Percentiles rank a stretch among this genome's conserved stretches.
Conservation (phyloP, 2,329 filamentous ascomycete genomes). For the Magnaporthiopsis rhizophila region DNA sequence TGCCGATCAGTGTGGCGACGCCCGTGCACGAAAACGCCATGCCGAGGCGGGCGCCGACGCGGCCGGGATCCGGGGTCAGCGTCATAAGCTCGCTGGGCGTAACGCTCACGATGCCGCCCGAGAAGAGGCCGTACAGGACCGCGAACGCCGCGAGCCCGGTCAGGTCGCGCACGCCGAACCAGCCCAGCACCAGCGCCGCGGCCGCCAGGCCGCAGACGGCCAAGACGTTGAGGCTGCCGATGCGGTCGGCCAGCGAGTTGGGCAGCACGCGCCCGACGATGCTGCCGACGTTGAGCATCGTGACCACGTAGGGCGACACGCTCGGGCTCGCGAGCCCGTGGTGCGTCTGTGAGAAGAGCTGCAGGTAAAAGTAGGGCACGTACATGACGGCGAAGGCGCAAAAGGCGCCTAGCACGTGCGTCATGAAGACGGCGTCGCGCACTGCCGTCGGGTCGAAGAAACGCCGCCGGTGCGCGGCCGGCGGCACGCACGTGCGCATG, state of each 20-base stretch:
- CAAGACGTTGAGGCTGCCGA: conserved; percentile 31
- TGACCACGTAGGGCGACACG: conserved; percentile 33
- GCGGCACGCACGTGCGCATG: conserved; percentile 25
- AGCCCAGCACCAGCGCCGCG: conserved; percentile 29
- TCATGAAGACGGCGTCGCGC: conserved; percentile 28
- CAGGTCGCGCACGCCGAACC: conserved; percentile 22
- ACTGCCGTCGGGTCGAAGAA: conserved; percentile 28
- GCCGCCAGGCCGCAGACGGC: conserved; percentile 24
- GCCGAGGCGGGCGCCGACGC: conserved; percentile 32
- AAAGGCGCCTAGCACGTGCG: conserved; percentile 28
- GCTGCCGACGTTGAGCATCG: conserved; percentile 34
- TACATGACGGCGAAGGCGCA: conserved; percentile 38
- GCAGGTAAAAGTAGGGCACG: conserved; percentile 40
- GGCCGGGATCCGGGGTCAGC: conserved; percentile 27
- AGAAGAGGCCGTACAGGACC: conserved; percentile 22
- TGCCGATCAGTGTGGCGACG: conserved; percentile 45
- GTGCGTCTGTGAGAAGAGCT: conserved; percentile 32
- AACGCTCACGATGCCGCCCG: conserved; percentile 28
- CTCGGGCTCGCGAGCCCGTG: conserved; percentile 24
- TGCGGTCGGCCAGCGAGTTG: conserved; percentile 33
- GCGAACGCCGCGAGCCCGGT: conserved; percentile 24
- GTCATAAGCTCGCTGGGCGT: conserved; percentile 31
- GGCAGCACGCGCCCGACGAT: conserved; percentile 37
- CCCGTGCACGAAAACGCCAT: conserved; percentile 28
- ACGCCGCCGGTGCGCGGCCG: background rate